These are phyloP conservation scores for Penicillium lividum DNA, from an alignment of 495 filamentous ascomycete species.

Conservation along the genomic window DNA sequence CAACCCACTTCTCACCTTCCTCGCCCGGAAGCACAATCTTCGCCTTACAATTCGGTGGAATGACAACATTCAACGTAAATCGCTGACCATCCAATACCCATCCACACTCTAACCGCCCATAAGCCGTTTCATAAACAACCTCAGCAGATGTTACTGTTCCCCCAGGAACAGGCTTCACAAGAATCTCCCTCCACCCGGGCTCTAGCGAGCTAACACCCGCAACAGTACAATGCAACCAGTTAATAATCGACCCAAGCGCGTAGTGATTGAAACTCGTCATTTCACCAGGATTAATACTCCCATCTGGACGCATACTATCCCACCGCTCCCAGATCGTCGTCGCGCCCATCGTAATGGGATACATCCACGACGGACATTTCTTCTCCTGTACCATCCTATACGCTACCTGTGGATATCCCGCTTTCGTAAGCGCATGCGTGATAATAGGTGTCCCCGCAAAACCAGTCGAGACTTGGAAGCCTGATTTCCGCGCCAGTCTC, in stretches of 20 bases:
- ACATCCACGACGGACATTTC: slow-evolving; percentile 50
- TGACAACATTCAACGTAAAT: slow-evolving; percentile 24
- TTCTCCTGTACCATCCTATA: slow-evolving; percentile 44
- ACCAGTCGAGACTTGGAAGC: slow-evolving; percentile 51
- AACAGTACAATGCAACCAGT: slow-evolving; percentile 33
- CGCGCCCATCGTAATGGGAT: slow-evolving; percentile 50
- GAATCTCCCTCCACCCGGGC: slow-evolving; percentile 32
- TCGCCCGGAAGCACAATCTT: slow-evolving; percentile 25
- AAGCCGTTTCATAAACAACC: slow-evolving; percentile 29
- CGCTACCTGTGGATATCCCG: slow-evolving; percentile 28
- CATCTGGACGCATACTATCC: slow-evolving; percentile 54
- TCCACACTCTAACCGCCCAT: slow-evolving; percentile 27
- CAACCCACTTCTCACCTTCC: slow-evolving; percentile 16
- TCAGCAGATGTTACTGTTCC: slow-evolving; percentile 26
- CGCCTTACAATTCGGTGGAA: slow-evolving; percentile 33
- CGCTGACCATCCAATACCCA: slow-evolving; percentile 21
- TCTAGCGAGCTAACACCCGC: slow-evolving; percentile 22
- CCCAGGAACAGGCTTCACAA: slow-evolving; percentile 30
- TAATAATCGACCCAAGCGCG: slow-evolving; percentile 43
- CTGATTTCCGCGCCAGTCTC: slow-evolving; percentile 26
- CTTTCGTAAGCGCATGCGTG: slow-evolving; percentile 40
- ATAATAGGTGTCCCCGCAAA: slow-evolving; percentile 57
- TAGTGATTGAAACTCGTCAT: slow-evolving; percentile 62
- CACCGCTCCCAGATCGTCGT: slow-evolving; percentile 61
- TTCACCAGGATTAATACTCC: slow-evolving; percentile 48